phyloP scores from a whole-genome alignment of 2,329 filamentous ascomycete species.

The Pseudonectria foliicola region DNA sequence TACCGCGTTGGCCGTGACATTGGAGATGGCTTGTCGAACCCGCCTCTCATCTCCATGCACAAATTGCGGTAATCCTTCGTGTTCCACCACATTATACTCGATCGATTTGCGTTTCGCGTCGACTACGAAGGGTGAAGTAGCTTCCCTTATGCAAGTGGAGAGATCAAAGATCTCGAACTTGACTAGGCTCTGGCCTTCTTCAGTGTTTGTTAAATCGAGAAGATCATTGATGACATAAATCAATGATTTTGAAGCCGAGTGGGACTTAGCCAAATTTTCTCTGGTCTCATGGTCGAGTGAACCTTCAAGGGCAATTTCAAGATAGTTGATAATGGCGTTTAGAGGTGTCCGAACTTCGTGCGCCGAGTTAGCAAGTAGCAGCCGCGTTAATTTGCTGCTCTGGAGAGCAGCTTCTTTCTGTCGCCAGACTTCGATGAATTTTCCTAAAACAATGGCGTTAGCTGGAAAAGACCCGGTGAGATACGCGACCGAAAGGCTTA shows the following conservation, averaged over 20 bases:
- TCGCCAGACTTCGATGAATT: conserved; percentile 88
- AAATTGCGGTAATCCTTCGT: conserved; percentile 59
- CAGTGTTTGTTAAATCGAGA: conserved; percentile 79
- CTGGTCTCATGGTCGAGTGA: conserved; percentile 71
- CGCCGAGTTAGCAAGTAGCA: conserved; percentile 80
- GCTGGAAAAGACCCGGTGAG: not conserved
- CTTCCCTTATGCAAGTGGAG: conserved; percentile 63
- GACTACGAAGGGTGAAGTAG: conserved; percentile 63
- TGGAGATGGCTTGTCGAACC: conserved; percentile 76
- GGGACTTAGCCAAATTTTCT: conserved; percentile 75
- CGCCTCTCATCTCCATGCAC: conserved; percentile 75
- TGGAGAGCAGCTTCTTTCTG: conserved; percentile 82
- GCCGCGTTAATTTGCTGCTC: conserved; percentile 69
- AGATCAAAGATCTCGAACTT: conserved; percentile 79
- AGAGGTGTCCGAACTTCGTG: conserved; percentile 87
- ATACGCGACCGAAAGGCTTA: conserved; percentile 28
- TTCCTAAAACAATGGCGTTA: conserved; percentile 29
- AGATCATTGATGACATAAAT: conserved; percentile 94
- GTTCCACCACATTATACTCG: conserved; percentile 58
- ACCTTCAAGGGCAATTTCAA: conserved; percentile 85
- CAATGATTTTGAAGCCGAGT: conserved; percentile 85
- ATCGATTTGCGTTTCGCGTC: conserved; percentile 74
- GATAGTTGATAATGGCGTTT: conserved; percentile 91
- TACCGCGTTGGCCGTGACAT: conserved; percentile 78
- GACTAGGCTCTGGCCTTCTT: conserved; percentile 70